These are phyloP conservation scores for Sphagnum fallax DNA, from an alignment of 228 moss, liverwort and hornwort genomes.

Conservation along the genomic window DNA sequence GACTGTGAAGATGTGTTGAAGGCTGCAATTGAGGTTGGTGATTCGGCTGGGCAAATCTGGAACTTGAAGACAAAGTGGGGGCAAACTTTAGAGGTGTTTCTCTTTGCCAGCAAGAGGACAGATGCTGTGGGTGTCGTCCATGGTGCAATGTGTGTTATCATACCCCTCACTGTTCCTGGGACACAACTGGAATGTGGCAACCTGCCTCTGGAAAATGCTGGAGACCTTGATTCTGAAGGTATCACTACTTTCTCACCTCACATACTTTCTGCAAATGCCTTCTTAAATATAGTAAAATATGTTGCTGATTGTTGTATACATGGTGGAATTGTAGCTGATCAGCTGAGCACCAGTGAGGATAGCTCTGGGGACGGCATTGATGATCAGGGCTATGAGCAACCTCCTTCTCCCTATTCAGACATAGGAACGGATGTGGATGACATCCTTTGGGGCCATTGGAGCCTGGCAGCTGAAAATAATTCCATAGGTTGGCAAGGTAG, in stretches of 20 bases:
- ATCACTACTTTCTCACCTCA: not conserved
- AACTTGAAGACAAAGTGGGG: slow-evolving; percentile 46
- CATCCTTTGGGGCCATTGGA: slow-evolving; percentile 17
- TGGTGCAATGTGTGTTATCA: slow-evolving; percentile 37
- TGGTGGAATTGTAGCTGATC: slow-evolving; percentile 16
- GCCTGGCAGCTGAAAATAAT: slow-evolving; percentile 20
- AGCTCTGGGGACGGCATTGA: slow-evolving; percentile 16
- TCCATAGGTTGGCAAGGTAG: slow-evolving; percentile 30
- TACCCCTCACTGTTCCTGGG: slow-evolving; percentile 17
- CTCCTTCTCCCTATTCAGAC: slow-evolving; percentile 40
- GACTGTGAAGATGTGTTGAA: slow-evolving; percentile 32
- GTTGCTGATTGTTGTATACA: too few relatives aligned
- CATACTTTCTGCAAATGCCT: too few relatives aligned
- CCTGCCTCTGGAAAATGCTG: slow-evolving; percentile 25
- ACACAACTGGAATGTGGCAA: slow-evolving; percentile 18
- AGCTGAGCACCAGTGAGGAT: slow-evolving; percentile 26
- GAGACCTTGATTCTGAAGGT: slow-evolving; percentile 39
- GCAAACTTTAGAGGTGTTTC: slow-evolving; percentile 20
- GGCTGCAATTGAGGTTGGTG: slow-evolving; percentile 32
- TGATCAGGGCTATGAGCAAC: slow-evolving; percentile 35
- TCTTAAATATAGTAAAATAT: too few relatives aligned
- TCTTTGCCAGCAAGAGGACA: slow-evolving; percentile 34
- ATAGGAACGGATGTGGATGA: slow-evolving; percentile 10
- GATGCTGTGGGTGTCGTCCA: slow-evolving; percentile 19
- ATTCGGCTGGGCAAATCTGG: slow-evolving; percentile 28